Conservation (phyloP, 306 rosid genomes). For the Quercus gilva region DNA sequence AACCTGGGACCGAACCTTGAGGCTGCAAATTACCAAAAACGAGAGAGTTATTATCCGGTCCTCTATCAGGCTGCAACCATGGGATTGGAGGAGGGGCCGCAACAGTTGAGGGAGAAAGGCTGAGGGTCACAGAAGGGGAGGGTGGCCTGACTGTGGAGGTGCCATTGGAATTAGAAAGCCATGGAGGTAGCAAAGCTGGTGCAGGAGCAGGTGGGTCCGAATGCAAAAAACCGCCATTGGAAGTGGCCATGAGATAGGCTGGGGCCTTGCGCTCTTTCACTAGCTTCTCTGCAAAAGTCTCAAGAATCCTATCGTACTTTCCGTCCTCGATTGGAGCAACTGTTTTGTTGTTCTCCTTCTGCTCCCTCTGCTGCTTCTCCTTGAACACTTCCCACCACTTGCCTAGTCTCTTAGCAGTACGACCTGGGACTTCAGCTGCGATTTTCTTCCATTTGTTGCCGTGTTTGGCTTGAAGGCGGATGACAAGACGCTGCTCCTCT, state of each 20-base stretch:
- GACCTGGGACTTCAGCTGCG: conserved; percentile 78
- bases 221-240: conserved; percentile 67
- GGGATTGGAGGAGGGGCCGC: conserved; percentile 65
- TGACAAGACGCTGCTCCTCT: conserved; percentile 78
- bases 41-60: conserved; percentile 51
- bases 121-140: conserved; percentile 84
- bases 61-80: conserved; percentile 79
- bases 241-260: conserved; percentile 67
- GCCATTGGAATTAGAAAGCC: conserved; percentile 75
- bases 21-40: conserved; percentile 53
- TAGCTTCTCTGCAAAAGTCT: conserved; percentile 71
- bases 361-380: conserved; percentile 78
- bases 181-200: conserved; percentile 70
- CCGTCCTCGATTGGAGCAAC: conserved; percentile 56
- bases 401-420: conserved; percentile 82
- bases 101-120: conserved; percentile 72
- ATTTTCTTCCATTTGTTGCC: conserved; percentile 92
- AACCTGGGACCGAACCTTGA: conserved; percentile 42
- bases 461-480: conserved; percentile 71
- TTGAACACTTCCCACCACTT: conserved; percentile 97
- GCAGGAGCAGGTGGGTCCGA: conserved; percentile 49
- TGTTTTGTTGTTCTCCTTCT: conserved; percentile 49
- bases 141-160: conserved; percentile 53
- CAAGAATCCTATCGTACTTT: conserved; percentile 71
- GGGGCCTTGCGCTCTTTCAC: conserved; percentile 53